phyloP scores from a whole-genome alignment of 2,329 filamentous ascomycete genomes.

The Colletotrichum chrysophilum region DNA sequence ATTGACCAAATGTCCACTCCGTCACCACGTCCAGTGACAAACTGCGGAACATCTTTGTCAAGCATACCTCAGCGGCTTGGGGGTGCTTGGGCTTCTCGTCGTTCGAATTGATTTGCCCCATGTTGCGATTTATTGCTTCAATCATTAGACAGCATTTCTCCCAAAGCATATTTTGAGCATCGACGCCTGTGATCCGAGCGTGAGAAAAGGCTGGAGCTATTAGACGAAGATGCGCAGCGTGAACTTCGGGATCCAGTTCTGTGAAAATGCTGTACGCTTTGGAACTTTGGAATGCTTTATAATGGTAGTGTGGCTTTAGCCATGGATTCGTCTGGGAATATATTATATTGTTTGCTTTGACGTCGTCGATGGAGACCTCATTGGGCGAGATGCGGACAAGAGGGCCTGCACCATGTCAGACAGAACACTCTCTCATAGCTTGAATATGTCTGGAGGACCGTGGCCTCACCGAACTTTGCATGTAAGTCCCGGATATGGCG shows the following conservation, averaged over 20 bases:
- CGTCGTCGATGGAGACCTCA: constrained; percentile 4
- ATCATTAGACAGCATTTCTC: background rate
- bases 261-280: constrained; percentile 1
- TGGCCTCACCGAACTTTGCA: background rate
- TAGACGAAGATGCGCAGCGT: background rate
- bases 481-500: background rate
- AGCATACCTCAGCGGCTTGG: background rate
- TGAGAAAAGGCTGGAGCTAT: background rate
- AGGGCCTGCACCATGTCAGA: background rate
- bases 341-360: background rate
- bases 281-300: constrained; percentile 1
- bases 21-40: background rate
- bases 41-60: background rate
- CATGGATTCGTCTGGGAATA: constrained; percentile 3
- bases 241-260: background rate
- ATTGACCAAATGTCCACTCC: constrained; percentile 2
- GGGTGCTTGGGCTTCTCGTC: background rate
- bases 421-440: background rate
- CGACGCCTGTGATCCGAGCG: background rate
- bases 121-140: background rate
- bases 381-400: constrained; percentile 4
- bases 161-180: background rate
- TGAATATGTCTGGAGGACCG: background rate
- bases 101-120: background rate
- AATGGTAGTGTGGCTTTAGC: constrained; percentile 1